Base-by-base conservation (phyloP, 208 protist genomes). In the Porcisia deanei region DNA sequence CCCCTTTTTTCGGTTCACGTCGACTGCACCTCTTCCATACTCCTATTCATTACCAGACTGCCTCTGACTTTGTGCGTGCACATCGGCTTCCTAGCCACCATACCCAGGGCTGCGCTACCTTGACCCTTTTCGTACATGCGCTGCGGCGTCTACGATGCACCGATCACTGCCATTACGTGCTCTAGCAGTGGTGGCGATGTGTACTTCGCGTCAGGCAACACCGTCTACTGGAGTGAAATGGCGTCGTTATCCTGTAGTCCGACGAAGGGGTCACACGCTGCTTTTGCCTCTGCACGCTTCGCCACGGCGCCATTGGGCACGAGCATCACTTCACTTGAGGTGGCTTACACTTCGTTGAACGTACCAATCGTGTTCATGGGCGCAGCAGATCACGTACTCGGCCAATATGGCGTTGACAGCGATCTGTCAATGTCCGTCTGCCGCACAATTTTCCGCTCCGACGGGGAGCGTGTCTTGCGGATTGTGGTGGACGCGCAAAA, bases 131-230 rank as follows among this genome's bases (percentile, higher is more conserved):
- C 65, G 43, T 18, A 25, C 18, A 59, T 75, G 55, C 55, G 45
- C 37, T n/a, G 55, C 71, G 22, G 54, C 20, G 71, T 74, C 8
- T 74, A 59, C 18, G 72, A 82, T 54, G 79, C 72, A 1, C 88
- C 88, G 9, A 79, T 92, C 41, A 85, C 79, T 3, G 85, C 88
- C 18, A 70, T 92, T 18, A 18, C 54, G 10, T 75, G 73, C 57
- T 47, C 72, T 6, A 34, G 65, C 18, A 9, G 47, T 14, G 2
- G 30, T 18, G 68, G 37, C 25, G 53, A 55, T 6, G 60, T 90
- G 39, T 83, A 82, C 47, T 85, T 92, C 18, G 84, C 84, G 1
- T 25, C 85, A 16, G 86, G 82, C 0, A 90, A 90, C 66, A 69
- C 65, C 25, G 79, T 92, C 0, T 77, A 80, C 37, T 61, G 61